Evolutionary conservation across 192 early-diverging fungal species (phyloP).

Genomic region (Geranomyces michiganensis): DNA sequence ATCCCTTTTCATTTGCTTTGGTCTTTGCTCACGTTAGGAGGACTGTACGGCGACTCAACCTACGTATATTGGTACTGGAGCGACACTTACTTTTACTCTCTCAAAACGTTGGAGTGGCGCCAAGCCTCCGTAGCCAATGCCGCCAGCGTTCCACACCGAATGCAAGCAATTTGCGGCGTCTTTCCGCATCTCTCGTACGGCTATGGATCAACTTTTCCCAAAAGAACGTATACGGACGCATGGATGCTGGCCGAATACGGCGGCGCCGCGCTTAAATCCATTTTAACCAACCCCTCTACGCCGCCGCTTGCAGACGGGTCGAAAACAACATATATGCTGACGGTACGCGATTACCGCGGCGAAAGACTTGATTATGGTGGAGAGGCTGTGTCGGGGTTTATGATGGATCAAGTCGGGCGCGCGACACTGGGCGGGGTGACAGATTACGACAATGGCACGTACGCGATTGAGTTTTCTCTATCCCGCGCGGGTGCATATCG

Average conservation of each 20-base stretch:
- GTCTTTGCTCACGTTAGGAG: not conserved
- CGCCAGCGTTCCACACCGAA: not conserved
- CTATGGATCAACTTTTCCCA: not conserved
- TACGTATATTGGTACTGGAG: slow-evolving; percentile 9
- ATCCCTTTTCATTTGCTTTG: no score
- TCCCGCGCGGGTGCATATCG: not conserved
- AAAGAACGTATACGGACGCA: not conserved
- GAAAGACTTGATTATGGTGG: not conserved
- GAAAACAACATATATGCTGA: not conserved
- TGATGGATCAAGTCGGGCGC: not conserved
- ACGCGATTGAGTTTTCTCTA: not conserved
- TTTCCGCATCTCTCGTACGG: not conserved
- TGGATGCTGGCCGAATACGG: not conserved
- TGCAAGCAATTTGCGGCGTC: no score
- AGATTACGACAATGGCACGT: slow-evolving; percentile 4
- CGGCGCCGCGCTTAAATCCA: not conserved
- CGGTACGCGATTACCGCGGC: not conserved
- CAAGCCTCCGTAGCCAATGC: not conserved
- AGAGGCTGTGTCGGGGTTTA: not conserved
- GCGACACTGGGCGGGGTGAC: not conserved
- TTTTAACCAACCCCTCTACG: not conserved
- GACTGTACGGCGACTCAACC: not conserved
- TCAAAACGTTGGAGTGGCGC: not conserved
- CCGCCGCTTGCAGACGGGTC: not conserved
- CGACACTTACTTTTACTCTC: not conserved